Conservation (phyloP, 1,284 basidiomycete species). For the Albatrellus sp. region DNA sequence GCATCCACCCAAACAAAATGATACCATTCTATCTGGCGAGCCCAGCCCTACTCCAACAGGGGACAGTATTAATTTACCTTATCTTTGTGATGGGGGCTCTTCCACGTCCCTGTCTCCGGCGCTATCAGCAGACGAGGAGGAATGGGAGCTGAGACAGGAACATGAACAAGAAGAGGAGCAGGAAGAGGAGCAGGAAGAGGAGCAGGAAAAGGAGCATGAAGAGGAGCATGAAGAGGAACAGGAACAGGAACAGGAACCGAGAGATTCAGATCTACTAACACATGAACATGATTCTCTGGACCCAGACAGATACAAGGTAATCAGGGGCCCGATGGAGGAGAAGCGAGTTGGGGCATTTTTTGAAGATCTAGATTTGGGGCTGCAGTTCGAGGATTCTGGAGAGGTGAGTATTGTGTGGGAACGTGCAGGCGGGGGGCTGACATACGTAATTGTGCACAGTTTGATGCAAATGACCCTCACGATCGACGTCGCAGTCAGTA, state of each 20-base stretch:
- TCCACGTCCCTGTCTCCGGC: conserved; percentile 2
- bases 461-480: conserved; percentile 54
- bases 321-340: conserved; percentile 37
- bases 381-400: conserved; percentile 25
- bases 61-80: conserved; percentile 5
- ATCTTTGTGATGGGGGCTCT: conserved; percentile 6
- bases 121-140: no score
- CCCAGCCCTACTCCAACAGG: conserved; percentile 6
- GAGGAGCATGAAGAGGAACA: no score
- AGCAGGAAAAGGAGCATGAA: conserved; percentile 7
- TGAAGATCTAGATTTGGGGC: conserved; percentile 57
- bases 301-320: conserved; percentile 4
- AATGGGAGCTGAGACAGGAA: no score
- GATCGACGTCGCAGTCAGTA: conserved; percentile 61
- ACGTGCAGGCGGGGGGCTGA: conserved; percentile 2
- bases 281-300: conserved; percentile 13
- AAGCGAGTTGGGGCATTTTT: conserved; percentile 58
- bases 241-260: no score
- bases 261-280: no score
- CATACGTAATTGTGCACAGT: conserved; percentile 23
- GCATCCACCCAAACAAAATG: neutral
- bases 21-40: conserved; percentile 2
- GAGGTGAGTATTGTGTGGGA: conserved; percentile 15
- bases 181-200: conserved; percentile 4
- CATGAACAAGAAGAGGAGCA: no score